These are phyloP conservation scores for Saraca asoca DNA, from an alignment of 331 rosid genomes.

Conservation along the genomic window DNA sequence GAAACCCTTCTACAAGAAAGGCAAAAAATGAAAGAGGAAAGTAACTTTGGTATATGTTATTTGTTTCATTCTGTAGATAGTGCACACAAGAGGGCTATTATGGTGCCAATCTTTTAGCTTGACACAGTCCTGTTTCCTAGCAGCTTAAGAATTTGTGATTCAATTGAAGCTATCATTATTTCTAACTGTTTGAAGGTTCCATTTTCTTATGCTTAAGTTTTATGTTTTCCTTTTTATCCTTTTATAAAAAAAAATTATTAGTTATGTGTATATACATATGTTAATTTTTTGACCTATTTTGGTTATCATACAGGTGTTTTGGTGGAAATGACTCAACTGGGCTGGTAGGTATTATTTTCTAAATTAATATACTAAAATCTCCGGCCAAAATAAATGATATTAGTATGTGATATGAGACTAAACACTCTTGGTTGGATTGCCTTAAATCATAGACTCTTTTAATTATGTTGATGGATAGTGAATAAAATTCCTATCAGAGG, in stretches of 20 bases:
- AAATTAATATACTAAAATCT: slow-evolving; percentile 19
- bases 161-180: slow-evolving; percentile 3
- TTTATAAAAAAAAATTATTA: slow-evolving; percentile 7
- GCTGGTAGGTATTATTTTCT: slow-evolving; percentile 57
- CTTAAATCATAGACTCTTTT: slow-evolving; percentile 21
- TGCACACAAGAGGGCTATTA: not conserved
- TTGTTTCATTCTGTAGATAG: not conserved
- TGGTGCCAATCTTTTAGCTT: not conserved
- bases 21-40: no score
- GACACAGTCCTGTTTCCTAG: slow-evolving; percentile 4
- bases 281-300: slow-evolving; percentile 39
- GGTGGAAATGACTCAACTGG: slow-evolving; percentile 70
- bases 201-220: slow-evolving; percentile 1
- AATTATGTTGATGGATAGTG: slow-evolving; percentile 11
- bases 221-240: not conserved
- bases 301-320: slow-evolving; percentile 58
- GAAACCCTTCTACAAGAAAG: not conserved
- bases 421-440: slow-evolving; percentile 9
- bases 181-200: slow-evolving; percentile 4
- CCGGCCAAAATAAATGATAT: slow-evolving; percentile 21
- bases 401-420: not conserved
- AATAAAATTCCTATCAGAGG: not conserved
- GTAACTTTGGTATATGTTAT: not conserved
- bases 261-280: slow-evolving; percentile 5
- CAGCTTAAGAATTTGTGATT: slow-evolving; percentile 4